Evolutionary conservation across 116 monocot genomes (phyloP).

Genomic region (Thalassia testudinum): DNA sequence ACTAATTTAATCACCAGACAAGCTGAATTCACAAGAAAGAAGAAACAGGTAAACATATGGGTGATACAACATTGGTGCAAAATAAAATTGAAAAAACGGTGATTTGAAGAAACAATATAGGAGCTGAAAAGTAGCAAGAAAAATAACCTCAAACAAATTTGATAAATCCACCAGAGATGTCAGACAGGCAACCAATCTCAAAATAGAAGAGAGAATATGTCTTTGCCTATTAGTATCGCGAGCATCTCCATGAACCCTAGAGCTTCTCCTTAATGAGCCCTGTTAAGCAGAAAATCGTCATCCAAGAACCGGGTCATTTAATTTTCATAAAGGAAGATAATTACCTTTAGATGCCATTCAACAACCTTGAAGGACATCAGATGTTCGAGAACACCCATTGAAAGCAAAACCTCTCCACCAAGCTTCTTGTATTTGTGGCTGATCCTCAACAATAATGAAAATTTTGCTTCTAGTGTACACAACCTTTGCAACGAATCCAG

Average conservation of each 20-base stretch:
- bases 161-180: slow-evolving; percentile 63
- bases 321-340: neutral
- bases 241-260: no score
- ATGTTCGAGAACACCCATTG: slow-evolving; percentile 69
- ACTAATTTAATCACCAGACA: no score
- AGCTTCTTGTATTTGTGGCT: slow-evolving; percentile 61
- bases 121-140: no score
- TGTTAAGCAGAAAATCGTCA: slow-evolving; percentile 1
- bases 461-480: slow-evolving; percentile 65
- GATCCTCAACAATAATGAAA: slow-evolving; percentile 65
- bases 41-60: no score
- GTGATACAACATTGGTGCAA: no score
- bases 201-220: slow-evolving; percentile 41
- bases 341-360: neutral
- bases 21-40: no score
- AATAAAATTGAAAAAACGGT: no score
- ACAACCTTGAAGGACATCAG: slow-evolving; percentile 11
- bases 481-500: slow-evolving; percentile 56
- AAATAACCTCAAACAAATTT: slow-evolving; percentile 61
- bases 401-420: slow-evolving; percentile 76
- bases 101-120: no score
- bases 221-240: slow-evolving; percentile 29
- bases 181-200: slow-evolving; percentile 80
- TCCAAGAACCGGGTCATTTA: neutral
- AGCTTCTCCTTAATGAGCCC: slow-evolving; percentile 5